Base-by-base conservation (phyloP, 2,329 filamentous ascomycete species). In the Dryadomyces quercus-mongolicae region DNA sequence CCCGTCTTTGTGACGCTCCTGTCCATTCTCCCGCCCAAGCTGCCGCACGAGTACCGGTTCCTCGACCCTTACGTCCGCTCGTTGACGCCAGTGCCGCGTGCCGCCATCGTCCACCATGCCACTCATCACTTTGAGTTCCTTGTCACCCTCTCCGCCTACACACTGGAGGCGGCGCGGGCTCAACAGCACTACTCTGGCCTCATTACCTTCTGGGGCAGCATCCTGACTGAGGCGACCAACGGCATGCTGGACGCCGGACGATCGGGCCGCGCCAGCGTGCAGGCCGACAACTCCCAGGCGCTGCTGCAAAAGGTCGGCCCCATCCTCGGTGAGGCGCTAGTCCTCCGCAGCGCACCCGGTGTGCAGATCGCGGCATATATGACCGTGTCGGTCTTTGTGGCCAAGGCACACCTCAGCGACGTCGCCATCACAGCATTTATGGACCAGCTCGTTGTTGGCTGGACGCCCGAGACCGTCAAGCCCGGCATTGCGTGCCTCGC, bases 361-460 rank as follows among this genome's bases (percentile, higher is more conserved):
- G 73, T 95, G 45, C 86, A 91, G 60, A 79, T 94, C 57, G 90
- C 86, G 16, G 91, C 87, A 55, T 97, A 95, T 67, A 95, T 96
- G 86, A 82, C 95, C 20, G 78, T 91, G 54, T 82, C 89, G 7
- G 82, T 97, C 50, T 78, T 97, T 58, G 90, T 88, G 7, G 84
- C 88, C 50, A 95, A 95, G 68, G 84, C 86, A 1, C 77, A 80
- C 49, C 75, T 97, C 15, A 81, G 86, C 49, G 90, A 97, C 62
- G 79, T 80, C 55, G 80, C 91, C 2, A 74, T 97, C n/a, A 83
- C 87, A 53, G 84, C 85, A 1, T 77, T 98, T 63, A 95, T 97
- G 89, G 88, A 95, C 62, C 88, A 91, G 58, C 80, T 95, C 38
- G 84, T 86, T 9, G 71, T 77, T 31, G 88, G 86, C 9, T 94